Percentiles rank a stretch among this genome's conserved stretches.
Conservation (phyloP, 768 basidiomycete species). For the Pulveroboletus sp. region DNA sequence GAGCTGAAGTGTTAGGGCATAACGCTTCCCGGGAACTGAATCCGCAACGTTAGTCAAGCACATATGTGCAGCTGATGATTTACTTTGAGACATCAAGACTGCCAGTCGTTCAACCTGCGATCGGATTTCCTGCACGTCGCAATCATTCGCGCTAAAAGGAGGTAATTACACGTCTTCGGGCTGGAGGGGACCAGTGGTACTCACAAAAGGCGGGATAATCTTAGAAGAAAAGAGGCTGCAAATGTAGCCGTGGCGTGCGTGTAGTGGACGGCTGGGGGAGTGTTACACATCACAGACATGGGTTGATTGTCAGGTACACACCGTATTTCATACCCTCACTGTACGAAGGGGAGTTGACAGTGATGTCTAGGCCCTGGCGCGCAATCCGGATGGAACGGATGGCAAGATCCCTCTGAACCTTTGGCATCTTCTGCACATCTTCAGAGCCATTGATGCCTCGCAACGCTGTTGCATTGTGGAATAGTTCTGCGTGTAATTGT, state of each 20-base stretch:
- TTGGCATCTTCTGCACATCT: slow-evolving; percentile 81
- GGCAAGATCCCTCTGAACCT: slow-evolving; percentile 73
- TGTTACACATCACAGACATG: slow-evolving; percentile 4
- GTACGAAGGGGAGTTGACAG: slow-evolving; percentile 78
- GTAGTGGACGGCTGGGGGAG: slow-evolving; percentile 69
- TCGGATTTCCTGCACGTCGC: slow-evolving; percentile 70
- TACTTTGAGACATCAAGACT: slow-evolving; percentile 73
- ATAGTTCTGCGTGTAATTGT: slow-evolving; percentile 79
- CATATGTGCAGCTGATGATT: slow-evolving; percentile 21
- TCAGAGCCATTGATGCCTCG: slow-evolving; percentile 81
- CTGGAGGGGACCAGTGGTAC: slow-evolving; percentile 24
- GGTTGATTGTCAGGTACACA: slow-evolving; percentile 25
- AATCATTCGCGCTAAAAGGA: slow-evolving; percentile 72
- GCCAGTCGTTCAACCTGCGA: slow-evolving; percentile 76
- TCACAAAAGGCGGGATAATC: slow-evolving; percentile 83
- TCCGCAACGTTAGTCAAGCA: slow-evolving; percentile 7
- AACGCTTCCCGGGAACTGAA: slow-evolving; percentile 87
- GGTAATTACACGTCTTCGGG: neutral
- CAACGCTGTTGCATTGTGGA: slow-evolving; percentile 79
- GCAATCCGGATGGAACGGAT: slow-evolving; percentile 82
- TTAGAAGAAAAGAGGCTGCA: slow-evolving; percentile 83
- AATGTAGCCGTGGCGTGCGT: slow-evolving; percentile 94
- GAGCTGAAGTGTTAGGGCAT: slow-evolving; percentile 82
- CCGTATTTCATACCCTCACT: slow-evolving; percentile 92
- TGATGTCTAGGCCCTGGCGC: slow-evolving; percentile 75